A percentile compares a stretch with the other conserved stretches of the same genome.
These are phyloP conservation scores for Rhodotorula sp. DNA, from an alignment of 1,284 basidiomycete genomes.

Conservation along the genomic window DNA sequence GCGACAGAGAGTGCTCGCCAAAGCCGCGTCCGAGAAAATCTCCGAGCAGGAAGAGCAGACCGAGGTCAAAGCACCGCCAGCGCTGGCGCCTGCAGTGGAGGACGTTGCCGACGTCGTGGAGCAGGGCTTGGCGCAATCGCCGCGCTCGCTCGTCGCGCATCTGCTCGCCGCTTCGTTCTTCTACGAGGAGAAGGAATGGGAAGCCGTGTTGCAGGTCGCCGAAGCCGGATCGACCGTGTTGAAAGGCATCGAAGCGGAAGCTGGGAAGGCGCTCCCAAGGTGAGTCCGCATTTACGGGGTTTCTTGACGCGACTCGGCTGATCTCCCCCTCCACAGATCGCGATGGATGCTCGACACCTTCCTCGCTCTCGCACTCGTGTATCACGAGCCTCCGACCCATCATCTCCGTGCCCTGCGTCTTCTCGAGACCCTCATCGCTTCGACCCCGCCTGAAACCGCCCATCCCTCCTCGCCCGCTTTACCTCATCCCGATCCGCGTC, in stretches of 20 bases:
- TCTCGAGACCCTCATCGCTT: slow-evolving; percentile 66
- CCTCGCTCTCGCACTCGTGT: slow-evolving; percentile 72
- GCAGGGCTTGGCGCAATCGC: slow-evolving; percentile 56
- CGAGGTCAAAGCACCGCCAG: neutral
- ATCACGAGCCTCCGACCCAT: slow-evolving; percentile 84
- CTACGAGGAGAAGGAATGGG: slow-evolving; percentile 72
- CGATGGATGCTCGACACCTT: slow-evolving; percentile 57
- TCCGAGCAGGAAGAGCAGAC: neutral
- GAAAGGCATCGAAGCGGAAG: slow-evolving; percentile 59
- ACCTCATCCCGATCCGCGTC: slow-evolving; percentile 49
- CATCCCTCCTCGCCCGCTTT: neutral
- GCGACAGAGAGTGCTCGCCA: slow-evolving; percentile 2
- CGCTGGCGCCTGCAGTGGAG: slow-evolving; percentile 45
- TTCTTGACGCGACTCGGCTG: neutral
- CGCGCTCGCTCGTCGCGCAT: slow-evolving; percentile 68
- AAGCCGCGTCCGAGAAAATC: neutral
- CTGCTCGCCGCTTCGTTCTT: slow-evolving; percentile 57
- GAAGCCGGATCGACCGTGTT: slow-evolving; percentile 67
- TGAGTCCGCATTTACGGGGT: slow-evolving; percentile 39
- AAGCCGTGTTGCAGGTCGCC: slow-evolving; percentile 67
- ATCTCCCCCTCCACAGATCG: slow-evolving; percentile 15
- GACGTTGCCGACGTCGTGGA: slow-evolving; percentile 52
- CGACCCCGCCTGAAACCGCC: slow-evolving; percentile 2
- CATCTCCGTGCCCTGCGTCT: slow-evolving; percentile 74
- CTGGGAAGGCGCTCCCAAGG: slow-evolving; percentile 58